A percentile compares a stretch with the other conserved stretches of the same genome.
Evolutionary conservation across 305 asterid genomes (phyloP).

Genomic region (Vinca major): DNA sequence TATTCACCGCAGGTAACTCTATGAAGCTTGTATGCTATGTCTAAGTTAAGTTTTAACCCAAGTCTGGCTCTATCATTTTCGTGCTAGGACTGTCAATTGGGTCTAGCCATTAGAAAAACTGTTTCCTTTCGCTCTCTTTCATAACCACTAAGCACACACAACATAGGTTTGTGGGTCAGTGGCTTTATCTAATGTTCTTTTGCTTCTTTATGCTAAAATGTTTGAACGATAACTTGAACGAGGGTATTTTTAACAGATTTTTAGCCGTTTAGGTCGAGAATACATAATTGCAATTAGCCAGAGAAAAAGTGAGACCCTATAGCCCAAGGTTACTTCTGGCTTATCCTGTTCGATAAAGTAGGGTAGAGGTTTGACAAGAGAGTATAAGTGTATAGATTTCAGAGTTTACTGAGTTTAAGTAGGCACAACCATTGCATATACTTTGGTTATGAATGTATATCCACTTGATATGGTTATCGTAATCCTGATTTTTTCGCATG

Average conservation of each 20-base stretch:
- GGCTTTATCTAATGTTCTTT: not conserved
- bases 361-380: not conserved
- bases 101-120: not conserved
- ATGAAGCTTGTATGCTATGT: slow-evolving; percentile 1
- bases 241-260: not conserved
- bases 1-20: slow-evolving; percentile 84
- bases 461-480: not conserved
- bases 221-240: not conserved
- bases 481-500: not conserved
- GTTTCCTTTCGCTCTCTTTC: not conserved
- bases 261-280: not conserved
- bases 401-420: not conserved
- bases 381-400: not conserved
- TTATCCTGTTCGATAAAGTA: not conserved
- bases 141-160: not conserved
- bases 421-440: not conserved
- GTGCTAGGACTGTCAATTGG: not conserved
- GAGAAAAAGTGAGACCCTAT: not conserved
- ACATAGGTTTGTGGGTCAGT: not conserved
- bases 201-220: not conserved
- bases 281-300: not conserved
- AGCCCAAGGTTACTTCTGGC: not conserved
- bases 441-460: too few species aligned
- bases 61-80: not conserved
- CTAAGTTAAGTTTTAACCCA: not conserved